Base-by-base conservation (phyloP, 805 yeast genomes). In the Cyberlindnera bimundalis region DNA sequence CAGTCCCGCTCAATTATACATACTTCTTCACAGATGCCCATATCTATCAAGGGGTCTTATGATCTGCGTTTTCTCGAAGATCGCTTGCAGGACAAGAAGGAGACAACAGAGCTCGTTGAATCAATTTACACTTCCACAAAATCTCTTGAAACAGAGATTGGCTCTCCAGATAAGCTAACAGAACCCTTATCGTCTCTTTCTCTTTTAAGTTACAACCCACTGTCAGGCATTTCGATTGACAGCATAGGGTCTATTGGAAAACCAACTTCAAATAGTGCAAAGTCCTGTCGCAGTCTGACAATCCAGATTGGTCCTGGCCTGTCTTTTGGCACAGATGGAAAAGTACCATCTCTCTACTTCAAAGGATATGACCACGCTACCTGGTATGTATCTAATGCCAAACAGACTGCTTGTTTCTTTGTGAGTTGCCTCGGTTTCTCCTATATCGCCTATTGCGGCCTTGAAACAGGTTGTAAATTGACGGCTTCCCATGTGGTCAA, bases 341-440 rank as follows among this genome's bases (percentile, higher is more conserved):
- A 29, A 12, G n/a, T 30, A 5, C 31, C 43, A 7, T 38, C 44
- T 2, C 14, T 28, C 17, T 16, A 29, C 18, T 54, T 56, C 37
- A 45, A 45, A 36, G 76, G 73, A n/a, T 84, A 81, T 55, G 80
- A 76, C 61, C 81, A 81, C 52, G 68, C 84, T 4, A 81, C 83
- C 12, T 76, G 83, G 70, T 82, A 80, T 45, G 83, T 81, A 11
- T 74, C 86, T n/a, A 84, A 84, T 48, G 84, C 91, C 18, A 78
- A 76, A 45, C 77, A 76, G 45, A 66, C 78, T 33, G 81, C 95
- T 1, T 56, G 62, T 17, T 74, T 71, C 55, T 75, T 81, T 43
- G 68, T 75, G 33, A 53, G 67, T 13, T 62, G 73, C 6, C 72
- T 78, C 61, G 95, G 95, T 0, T 87, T 87, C 59, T 49, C 64